Base-by-base conservation (phyloP, 306 rosid genomes). In the Prunus kanzakura region DNA sequence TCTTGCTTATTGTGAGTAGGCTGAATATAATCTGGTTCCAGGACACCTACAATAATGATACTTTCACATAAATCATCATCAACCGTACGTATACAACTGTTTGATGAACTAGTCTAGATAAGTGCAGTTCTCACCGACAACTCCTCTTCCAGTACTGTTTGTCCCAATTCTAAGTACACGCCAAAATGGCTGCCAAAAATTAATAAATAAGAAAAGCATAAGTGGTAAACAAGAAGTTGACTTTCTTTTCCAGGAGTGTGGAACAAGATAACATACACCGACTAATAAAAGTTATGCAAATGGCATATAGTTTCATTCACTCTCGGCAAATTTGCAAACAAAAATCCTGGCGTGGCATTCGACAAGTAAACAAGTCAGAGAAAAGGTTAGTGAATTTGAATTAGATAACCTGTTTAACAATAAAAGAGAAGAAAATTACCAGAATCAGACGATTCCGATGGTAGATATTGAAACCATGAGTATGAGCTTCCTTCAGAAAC, bases 1-100 rank as follows among this genome's bases (percentile, higher is more conserved):
- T 92, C 98, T 86, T 95, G 98, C 82, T 95, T 95, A 76, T 90
- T 86, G 85, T 95, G 98, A 19, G 96, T 84, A 43, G 98, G 98
- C 80, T 90, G 87, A 63, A 95, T 74, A 84, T 86, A 90, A 84
- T 90, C 88, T 74, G 98, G 96, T 80, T 88, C 91, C 78, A 92
- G 77, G 84, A 95, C 74, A 73, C 98, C 98, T 95, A 72, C 64
- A 35, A 35, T 35, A 5, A 6, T 35, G 6, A 76, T 35, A 61
- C 4, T 14, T 1, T 43, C 43, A 41, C 62, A 22, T 30, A 32
- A 22, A 11, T n/a, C 1, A 55, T 71, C 64, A 71, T 54, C 35
- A 70, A 23, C 50, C 1, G 35, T 32, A 32, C 20, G 19, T 35
- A 54, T n/a, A 22, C 12, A 71, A 35, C 50, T 19, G 30, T n/a